Conservation (phyloP, 2,329 filamentous ascomycete genomes). For the Cladophialophora carrionii region DNA sequence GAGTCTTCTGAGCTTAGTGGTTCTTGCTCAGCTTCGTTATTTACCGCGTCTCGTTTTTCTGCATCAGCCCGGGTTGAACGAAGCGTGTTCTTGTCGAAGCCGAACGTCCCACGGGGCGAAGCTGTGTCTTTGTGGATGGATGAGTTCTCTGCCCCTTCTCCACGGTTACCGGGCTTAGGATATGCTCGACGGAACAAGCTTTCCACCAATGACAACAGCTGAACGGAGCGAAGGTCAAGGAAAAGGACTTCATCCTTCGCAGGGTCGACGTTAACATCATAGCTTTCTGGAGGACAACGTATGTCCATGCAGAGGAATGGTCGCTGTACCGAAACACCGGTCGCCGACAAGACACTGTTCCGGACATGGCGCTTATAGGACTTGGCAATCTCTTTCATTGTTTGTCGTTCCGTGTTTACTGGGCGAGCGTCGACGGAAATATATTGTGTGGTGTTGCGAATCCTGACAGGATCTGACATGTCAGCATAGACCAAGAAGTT, state of each 20-base stretch:
- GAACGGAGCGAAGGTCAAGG: slow-evolving; percentile 47
- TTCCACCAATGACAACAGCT: slow-evolving; percentile 51
- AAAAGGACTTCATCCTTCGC: slow-evolving; percentile 67
- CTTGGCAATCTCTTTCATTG: slow-evolving; percentile 58
- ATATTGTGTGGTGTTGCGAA: slow-evolving; percentile 51
- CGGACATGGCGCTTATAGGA: slow-evolving; percentile 57
- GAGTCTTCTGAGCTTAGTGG: background rate
- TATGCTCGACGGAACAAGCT: slow-evolving; percentile 51
- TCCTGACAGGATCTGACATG: slow-evolving; percentile 44
- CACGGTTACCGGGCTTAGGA: background rate
- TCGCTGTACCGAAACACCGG: slow-evolving; percentile 44
- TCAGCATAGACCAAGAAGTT: slow-evolving; percentile 34
- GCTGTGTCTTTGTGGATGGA: background rate
- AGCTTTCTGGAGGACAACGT: slow-evolving; percentile 56
- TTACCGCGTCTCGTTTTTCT: background rate
- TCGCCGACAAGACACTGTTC: slow-evolving; percentile 21
- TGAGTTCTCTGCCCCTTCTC: background rate
- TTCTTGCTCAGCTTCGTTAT: slow-evolving; percentile 1
- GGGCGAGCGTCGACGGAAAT: slow-evolving; percentile 62
- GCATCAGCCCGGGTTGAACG: background rate
- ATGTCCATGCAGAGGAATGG: slow-evolving; percentile 62
- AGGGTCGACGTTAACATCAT: slow-evolving; percentile 67
- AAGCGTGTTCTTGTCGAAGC: slow-evolving; percentile 12
- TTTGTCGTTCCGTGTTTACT: slow-evolving; percentile 54
- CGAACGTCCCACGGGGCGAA: background rate